A percentile compares a stretch with the other conserved stretches of the same genome.
phyloP scores from a whole-genome alignment of 768 basidiomycete species.

The Dentipellis fragilis region DNA sequence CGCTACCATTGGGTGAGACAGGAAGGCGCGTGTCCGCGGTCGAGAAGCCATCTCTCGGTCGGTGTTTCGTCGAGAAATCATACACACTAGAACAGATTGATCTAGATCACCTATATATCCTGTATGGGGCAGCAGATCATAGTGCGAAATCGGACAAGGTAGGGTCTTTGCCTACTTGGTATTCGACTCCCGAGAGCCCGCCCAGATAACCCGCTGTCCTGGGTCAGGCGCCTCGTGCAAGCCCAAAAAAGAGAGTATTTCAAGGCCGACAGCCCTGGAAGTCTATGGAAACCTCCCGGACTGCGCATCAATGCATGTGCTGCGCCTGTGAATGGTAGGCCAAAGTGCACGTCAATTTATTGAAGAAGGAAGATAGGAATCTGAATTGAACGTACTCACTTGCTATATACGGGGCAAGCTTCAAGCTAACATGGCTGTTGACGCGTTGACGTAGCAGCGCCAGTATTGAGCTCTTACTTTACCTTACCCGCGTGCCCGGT shows the following conservation, averaged over 20 bases:
- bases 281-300: no score
- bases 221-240: not conserved
- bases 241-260: not conserved
- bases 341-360: no score
- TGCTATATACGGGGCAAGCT: conserved; percentile 3
- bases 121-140: not conserved
- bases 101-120: not conserved
- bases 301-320: no score
- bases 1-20: not conserved
- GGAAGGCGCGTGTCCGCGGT: not conserved
- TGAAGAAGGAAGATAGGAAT: no score
- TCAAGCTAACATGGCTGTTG: not conserved
- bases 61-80: not conserved
- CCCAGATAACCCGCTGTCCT: not conserved
- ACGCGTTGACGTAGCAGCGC: not conserved
- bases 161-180: not conserved
- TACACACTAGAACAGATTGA: not conserved
- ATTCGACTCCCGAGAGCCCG: not conserved
- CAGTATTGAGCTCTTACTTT: not conserved
- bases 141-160: not conserved
- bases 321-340: no score
- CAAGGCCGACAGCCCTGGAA: no score
- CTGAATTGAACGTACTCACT: not conserved
- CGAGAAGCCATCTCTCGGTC: not conserved
- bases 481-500: not conserved